These are phyloP conservation scores for Psidium guajava DNA, from an alignment of 345 rosid genomes.

Conservation along the genomic window DNA sequence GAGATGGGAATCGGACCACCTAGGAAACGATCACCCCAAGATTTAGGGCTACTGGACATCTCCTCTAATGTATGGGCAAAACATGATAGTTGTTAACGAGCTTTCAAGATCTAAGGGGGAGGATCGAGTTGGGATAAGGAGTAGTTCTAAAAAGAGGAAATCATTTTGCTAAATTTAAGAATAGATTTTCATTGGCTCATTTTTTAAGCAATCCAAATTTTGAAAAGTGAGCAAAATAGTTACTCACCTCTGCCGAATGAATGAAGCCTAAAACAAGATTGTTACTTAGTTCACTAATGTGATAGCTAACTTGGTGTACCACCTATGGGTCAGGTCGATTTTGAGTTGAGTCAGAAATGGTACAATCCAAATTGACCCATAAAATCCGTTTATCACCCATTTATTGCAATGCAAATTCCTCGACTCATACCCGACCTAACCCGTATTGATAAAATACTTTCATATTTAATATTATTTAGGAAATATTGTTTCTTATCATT, in stretches of 20 bases:
- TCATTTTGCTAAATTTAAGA: neutral
- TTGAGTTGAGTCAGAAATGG: too few relatives aligned
- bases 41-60: conserved; percentile 24
- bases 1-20: too few relatives aligned
- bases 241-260: neutral
- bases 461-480: too few relatives aligned
- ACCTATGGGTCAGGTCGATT: too few relatives aligned
- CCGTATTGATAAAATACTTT: too few relatives aligned
- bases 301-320: neutral
- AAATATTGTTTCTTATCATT: too few relatives aligned
- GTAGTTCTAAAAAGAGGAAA: neutral
- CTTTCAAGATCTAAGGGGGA: conserved; percentile 42
- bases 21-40: too few relatives aligned
- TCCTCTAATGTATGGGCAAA: conserved; percentile 48
- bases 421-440: too few relatives aligned
- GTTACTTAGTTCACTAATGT: neutral
- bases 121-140: conserved; percentile 42
- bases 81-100: conserved; percentile 34
- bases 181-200: neutral
- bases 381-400: too few relatives aligned
- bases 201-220: neutral
- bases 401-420: too few relatives aligned
- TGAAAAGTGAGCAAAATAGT: neutral
- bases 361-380: too few relatives aligned
- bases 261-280: neutral